Evolutionary conservation across 306 rosid genomes (phyloP).

Genomic region (Prinsepia uniflora): DNA sequence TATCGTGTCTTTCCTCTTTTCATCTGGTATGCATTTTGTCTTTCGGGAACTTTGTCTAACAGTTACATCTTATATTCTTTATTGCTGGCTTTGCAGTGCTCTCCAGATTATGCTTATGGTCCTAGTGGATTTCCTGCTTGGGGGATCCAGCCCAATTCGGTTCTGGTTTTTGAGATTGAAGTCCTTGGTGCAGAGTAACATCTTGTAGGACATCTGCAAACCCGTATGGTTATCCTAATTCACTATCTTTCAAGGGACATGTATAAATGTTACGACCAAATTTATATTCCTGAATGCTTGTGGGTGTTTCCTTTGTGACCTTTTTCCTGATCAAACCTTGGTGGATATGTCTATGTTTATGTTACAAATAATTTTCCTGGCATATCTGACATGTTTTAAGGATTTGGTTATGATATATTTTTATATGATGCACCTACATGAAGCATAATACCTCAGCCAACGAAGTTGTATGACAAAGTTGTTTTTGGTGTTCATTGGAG

Average conservation of each 20-base stretch:
- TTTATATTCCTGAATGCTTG: neutral
- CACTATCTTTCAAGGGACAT: constrained; percentile 1
- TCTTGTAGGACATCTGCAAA: neutral
- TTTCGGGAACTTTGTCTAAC: neutral
- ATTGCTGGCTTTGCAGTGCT: constrained; percentile 62
- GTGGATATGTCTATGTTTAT: neutral
- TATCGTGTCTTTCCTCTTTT: neutral
- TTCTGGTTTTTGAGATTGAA: constrained; percentile 80
- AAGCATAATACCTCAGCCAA: too few species aligned
- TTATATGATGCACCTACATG: too few species aligned
- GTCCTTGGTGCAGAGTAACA: constrained; percentile 52
- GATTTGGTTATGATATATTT: neutral
- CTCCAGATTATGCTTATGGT: constrained; percentile 96
- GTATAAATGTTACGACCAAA: neutral
- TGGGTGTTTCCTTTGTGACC: neutral
- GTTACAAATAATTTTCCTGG: neutral
- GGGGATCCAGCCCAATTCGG: constrained; percentile 87
- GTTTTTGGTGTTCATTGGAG: too few species aligned
- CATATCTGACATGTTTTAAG: neutral
- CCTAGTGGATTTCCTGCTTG: constrained; percentile 79
- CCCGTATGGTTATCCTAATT: constrained; percentile 5
- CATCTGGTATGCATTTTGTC: neutral
- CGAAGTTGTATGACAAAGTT: too few species aligned
- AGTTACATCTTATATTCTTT: constrained; percentile 13
- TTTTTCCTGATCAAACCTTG: neutral